Conservation (phyloP, 495 filamentous ascomycete species). For the Staphylotrichum longicolle region DNA sequence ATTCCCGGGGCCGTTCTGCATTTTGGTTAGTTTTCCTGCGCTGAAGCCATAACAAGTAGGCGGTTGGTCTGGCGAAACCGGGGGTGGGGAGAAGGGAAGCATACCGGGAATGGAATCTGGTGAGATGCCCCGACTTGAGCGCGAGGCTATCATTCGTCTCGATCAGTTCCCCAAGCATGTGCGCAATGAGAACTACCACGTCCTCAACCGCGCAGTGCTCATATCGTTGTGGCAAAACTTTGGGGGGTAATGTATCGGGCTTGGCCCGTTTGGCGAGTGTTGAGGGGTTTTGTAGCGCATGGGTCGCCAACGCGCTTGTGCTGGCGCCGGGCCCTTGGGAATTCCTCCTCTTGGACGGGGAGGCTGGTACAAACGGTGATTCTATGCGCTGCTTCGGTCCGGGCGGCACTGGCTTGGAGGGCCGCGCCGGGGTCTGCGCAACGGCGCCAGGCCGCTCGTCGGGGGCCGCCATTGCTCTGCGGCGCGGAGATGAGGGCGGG, state of each 20-base stretch:
- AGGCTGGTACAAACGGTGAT: conserved; percentile 33
- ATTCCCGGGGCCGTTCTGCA: conserved; percentile 84
- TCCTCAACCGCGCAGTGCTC: conserved; percentile 76
- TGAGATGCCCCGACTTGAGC: conserved; percentile 76
- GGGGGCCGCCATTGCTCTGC: conserved; percentile 29
- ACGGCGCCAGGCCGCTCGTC: conserved; percentile 26
- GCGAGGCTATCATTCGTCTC: conserved; percentile 88
- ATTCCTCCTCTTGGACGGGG: conserved; percentile 46
- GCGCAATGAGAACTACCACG: conserved; percentile 83
- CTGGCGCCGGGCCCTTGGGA: conserved; percentile 52
- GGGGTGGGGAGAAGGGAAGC: conserved; percentile 4
- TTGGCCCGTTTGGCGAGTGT: conserved; percentile 53
- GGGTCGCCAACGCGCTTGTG: conserved; percentile 20
- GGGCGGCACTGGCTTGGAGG: conserved; percentile 17
- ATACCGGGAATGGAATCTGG: conserved; percentile 91
- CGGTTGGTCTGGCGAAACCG: too few relatives aligned
- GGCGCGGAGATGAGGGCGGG: conserved; percentile 27
- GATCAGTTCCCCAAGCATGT: conserved; percentile 94
- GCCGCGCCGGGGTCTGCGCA: conserved; percentile 12
- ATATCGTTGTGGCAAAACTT: conserved; percentile 72
- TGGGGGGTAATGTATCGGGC: conserved; percentile 48
- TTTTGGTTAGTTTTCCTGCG: conserved; percentile 24
- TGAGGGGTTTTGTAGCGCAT: conserved; percentile 33
- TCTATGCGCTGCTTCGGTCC: conserved; percentile 19
- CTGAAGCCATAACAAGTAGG: not conserved